Conservation (phyloP, 2,329 filamentous ascomycete genomes). For the Helotiales sp. region DNA sequence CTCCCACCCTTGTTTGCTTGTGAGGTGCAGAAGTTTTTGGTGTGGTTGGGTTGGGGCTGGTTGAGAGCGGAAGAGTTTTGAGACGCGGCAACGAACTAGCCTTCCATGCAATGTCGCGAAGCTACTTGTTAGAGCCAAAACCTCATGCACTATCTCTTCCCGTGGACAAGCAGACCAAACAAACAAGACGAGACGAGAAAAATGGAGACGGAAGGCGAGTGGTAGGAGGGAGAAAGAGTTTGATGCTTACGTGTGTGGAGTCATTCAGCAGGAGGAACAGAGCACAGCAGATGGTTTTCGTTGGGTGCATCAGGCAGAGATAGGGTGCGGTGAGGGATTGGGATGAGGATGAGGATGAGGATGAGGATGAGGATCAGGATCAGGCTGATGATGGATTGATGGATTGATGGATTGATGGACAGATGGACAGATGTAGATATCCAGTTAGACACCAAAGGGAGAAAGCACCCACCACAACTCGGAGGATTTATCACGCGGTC, state of each 20-base stretch:
- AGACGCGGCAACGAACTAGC: slow-evolving; percentile 7
- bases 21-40: neutral
- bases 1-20: slow-evolving; percentile 2
- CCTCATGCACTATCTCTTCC: neutral
- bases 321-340: neutral
- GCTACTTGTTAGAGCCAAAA: neutral
- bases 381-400: neutral
- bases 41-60: neutral
- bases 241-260: slow-evolving; percentile 5
- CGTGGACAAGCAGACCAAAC: neutral
- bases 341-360: neutral
- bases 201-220: neutral
- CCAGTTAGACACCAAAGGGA: too few relatives aligned
- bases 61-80: neutral
- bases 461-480: neutral
- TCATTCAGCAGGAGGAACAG: neutral
- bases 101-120: slow-evolving; percentile 5
- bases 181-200: neutral
- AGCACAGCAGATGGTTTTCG: neutral
- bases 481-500: neutral
- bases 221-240: neutral
- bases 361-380: neutral
- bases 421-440: too few relatives aligned
- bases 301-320: neutral
- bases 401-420: neutral